These are phyloP conservation scores for Penicillium verrucosum DNA, from an alignment of 2,329 filamentous ascomycete genomes.

Conservation along the genomic window DNA sequence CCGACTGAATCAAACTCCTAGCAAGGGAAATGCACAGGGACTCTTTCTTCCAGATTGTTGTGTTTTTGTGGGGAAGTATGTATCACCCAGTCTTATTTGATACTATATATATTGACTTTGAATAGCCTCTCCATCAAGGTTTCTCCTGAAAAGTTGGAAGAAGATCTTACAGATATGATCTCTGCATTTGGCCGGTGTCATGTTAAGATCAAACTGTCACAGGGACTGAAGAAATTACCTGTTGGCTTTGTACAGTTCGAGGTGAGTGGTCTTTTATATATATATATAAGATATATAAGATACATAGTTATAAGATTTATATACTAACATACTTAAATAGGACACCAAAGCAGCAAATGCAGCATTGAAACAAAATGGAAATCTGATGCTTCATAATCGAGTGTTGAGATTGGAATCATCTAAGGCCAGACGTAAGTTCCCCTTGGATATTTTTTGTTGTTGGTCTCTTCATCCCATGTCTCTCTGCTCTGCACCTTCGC, in stretches of 20 bases:
- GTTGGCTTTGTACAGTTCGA: conserved; percentile 42
- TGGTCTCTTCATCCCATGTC: background rate
- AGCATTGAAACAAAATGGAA: conserved; percentile 11
- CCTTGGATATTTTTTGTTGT: background rate
- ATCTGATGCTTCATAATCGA: background rate
- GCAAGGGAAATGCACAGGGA: conserved; percentile 37
- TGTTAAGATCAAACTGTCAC: conserved; percentile 33
- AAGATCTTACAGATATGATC: conserved; percentile 31
- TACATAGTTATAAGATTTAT: background rate
- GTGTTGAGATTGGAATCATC: conserved; percentile 1
- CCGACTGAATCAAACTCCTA: conserved; percentile 26
- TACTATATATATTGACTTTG: conserved; percentile 5
- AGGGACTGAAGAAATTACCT: conserved; percentile 32
- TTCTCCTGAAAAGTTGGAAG: conserved; percentile 27
- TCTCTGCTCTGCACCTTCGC: background rate
- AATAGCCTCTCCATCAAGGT: conserved; percentile 28
- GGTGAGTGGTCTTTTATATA: conserved; percentile 17
- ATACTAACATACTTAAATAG: conserved; percentile 1
- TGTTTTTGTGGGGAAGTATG: conserved; percentile 42
- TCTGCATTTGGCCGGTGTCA: conserved; percentile 33
- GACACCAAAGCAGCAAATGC: background rate
- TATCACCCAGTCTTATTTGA: background rate
- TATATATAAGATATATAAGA: background rate
- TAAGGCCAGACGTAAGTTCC: background rate
- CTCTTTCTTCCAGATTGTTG: conserved; percentile 37